Base-by-base conservation (phyloP, 345 rosid genomes). In the Nasturtium officinale region DNA sequence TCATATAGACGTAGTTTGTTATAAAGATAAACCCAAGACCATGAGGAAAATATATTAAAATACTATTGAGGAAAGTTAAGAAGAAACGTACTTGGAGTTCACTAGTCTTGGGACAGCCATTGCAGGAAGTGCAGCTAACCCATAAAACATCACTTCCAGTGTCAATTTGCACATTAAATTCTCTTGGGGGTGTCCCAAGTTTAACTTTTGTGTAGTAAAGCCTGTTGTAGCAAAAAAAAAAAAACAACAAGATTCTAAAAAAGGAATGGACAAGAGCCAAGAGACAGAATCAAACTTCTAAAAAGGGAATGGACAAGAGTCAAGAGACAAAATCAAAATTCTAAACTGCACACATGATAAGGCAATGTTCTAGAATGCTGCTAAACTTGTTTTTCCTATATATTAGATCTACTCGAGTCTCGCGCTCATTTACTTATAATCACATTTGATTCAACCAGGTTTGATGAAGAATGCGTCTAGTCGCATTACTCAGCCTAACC, bases 91-190 rank as follows among this genome's bases (percentile, higher is more conserved):
- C 98, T 74, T 86, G 90, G 50, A 94, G 95, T 77, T 90, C 98
- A 78, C 90, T 94, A 5, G 81, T 79, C 46, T 16, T 77, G 69
- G 98, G 98, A 75, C 98, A 94, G 57, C 98, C 99, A 69, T 80
- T 86, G 84, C 98, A 95, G 60, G 90, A 72, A 67, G 61, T 71
- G 82, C 99, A 95, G 74, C 89, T 85, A 72, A 91, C 90, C 98
- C 98, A 94, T 21, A 95, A 77, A 76, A 91, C 96, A 84, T 91
- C 96, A 79, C 99, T 95, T 61, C 98, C 98, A 0, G 98, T 91
- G 61, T 94, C 98, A 58, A 94, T 91, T 71, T 94, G 98, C 43
- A 94, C 98, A 75, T 87, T 79, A 65, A 86, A 95, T 59, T 91
- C 97, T 67, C 75, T 85, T 47, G 99, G 85, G 3, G 99, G 99